Evolutionary conservation across 148 eudicot species (phyloP), one percentile per base, ranked within the genome.

Genomic region (Cornus suecica): DNA sequence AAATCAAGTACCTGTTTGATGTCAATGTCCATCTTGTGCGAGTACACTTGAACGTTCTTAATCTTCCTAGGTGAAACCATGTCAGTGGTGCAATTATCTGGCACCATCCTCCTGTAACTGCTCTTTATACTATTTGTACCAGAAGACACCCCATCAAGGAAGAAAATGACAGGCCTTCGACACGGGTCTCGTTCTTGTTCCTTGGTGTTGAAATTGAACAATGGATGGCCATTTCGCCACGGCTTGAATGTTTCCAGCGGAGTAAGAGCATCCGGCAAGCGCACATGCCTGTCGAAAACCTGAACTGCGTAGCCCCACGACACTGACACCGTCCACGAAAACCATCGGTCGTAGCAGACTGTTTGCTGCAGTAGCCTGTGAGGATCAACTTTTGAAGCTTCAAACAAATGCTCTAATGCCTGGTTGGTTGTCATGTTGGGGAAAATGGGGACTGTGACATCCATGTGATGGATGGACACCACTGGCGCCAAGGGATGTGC

Each of bases 301-400:
- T 90, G 85, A 22, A 94, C 89, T 0, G 90, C 89, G 52, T 89
- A 93, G 25, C 98, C 98, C 98, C 98, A 91, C 0, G 97, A 94
- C 24, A 94, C 85, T 1, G 98, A 94, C 29, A 90, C 71, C 0
- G 98, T 94, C 98, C 97, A 94, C 0, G 88, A 87, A 76, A 87
- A 90, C 98, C 93, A 88, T 0, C 83, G 83, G 64, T 92, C 94
- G 52, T 90, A 90, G 76, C 97, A 90, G 3, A 92, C 87, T 5
- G 91, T 90, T 70, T 90, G 94, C 70, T 92, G 97, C 37, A 92
- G 29, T 8, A 84, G 80, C 71, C 97, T 81, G 48, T 85, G 88
- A 6, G 94, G 84, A 74, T 92, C 97, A n/a, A 78, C 20, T 6
- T 20, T 74, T 15, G 74, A 82, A 4, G 97, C 88, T 76, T 83